phyloP scores from a whole-genome alignment of 2,329 filamentous ascomycete genomes.

The Fusarium longipes region DNA sequence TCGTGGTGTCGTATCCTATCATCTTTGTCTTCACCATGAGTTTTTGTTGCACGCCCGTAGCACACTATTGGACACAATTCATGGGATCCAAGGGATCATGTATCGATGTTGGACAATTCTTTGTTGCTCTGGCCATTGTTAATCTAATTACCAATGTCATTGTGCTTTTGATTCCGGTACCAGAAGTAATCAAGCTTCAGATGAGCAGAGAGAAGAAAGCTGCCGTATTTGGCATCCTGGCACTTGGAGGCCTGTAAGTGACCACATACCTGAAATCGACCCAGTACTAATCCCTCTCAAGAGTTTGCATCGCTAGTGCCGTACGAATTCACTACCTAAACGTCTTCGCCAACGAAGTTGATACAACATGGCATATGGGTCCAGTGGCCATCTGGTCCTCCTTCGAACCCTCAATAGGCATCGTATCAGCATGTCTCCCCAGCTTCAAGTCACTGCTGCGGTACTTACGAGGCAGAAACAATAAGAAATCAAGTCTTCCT shows the following conservation, averaged over 20 bases:
- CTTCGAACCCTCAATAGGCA: constrained; percentile 17
- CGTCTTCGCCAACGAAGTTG: neutral
- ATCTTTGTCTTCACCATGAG: constrained; percentile 18
- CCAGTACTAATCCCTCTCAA: neutral
- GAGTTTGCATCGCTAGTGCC: constrained; percentile 22
- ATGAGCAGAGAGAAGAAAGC: constrained; percentile 22
- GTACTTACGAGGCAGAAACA: neutral
- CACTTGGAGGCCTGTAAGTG: constrained; percentile 21
- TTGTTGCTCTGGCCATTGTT: constrained; percentile 8
- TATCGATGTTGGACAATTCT: constrained; percentile 9
- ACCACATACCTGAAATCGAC: accelerated
- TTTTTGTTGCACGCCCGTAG: neutral
- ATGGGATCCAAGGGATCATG: constrained; percentile 11
- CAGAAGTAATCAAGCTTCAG: constrained; percentile 12
- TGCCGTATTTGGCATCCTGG: constrained; percentile 15
- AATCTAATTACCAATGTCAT: constrained; percentile 9
- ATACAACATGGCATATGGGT: constrained; percentile 18
- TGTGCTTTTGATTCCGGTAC: constrained; percentile 13
- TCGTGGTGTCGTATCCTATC: constrained; percentile 7
- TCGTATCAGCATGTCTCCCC: constrained; percentile 13
- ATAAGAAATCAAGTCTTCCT: neutral
- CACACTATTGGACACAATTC: constrained; percentile 19
- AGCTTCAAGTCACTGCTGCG: constrained; percentile 20
- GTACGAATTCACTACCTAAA: constrained; percentile 11
- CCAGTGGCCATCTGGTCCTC: constrained; percentile 27